Evolutionary conservation across 2,329 filamentous ascomycete genomes (phyloP).

Genomic region (Penicillium brasilianum): DNA sequence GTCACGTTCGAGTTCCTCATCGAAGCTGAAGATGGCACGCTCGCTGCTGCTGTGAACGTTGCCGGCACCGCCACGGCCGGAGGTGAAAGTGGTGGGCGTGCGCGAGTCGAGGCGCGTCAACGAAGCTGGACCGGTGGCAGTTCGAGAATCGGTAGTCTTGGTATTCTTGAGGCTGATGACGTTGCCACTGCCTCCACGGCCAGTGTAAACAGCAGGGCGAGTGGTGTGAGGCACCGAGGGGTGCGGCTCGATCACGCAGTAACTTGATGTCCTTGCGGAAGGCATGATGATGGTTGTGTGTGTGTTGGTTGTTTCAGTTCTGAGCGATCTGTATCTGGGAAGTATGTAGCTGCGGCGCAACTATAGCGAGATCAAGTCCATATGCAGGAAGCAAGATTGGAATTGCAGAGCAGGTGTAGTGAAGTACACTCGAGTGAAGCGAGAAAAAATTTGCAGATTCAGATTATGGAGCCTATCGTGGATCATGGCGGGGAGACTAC

Average conservation of each 20-base stretch:
- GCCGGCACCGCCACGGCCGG: constrained; percentile 61
- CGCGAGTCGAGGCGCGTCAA: constrained; percentile 56
- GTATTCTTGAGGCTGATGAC: constrained; percentile 58
- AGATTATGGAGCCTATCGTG: constrained; percentile 17
- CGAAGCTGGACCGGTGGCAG: constrained; percentile 55
- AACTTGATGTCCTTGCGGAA: constrained; percentile 41
- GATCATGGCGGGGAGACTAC: constrained; percentile 22
- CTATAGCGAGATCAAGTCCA: constrained; percentile 21
- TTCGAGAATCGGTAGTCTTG: constrained; percentile 54
- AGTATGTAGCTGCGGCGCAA: constrained; percentile 16
- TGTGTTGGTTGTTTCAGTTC: constrained; percentile 7
- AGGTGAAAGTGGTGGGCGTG: constrained; percentile 46
- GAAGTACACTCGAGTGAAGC: neutral
- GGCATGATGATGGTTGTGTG: constrained; percentile 36
- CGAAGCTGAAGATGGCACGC: constrained; percentile 68
- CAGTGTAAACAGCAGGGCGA: constrained; percentile 57
- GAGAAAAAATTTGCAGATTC: constrained; percentile 8
- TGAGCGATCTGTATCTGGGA: neutral
- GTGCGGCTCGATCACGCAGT: constrained; percentile 66
- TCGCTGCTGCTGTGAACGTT: constrained; percentile 60
- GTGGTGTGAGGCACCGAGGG: constrained; percentile 58
- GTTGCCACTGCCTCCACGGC: constrained; percentile 65
- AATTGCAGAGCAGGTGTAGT: neutral
- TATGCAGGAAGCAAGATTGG: constrained; percentile 15
- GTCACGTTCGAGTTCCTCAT: constrained; percentile 67